These are phyloP conservation scores for Drechslerella dactyloides DNA, from an alignment of 2,329 filamentous ascomycete genomes.

Conservation along the genomic window DNA sequence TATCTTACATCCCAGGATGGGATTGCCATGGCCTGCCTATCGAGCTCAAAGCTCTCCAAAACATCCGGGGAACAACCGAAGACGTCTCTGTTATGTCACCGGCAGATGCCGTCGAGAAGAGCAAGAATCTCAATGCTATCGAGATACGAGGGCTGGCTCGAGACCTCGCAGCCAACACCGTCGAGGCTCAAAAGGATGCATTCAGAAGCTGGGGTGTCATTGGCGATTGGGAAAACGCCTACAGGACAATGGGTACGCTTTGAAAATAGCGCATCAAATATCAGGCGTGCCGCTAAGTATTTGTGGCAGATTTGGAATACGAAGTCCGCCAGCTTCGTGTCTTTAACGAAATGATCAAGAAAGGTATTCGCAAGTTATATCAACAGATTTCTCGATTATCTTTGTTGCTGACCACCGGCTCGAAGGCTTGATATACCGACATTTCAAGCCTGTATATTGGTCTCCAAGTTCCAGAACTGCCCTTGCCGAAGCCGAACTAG, in stretches of 20 bases:
- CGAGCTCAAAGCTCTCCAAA: conserved; percentile 87
- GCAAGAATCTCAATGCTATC: conserved; percentile 62
- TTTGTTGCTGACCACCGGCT: neutral
- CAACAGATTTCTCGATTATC: neutral
- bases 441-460: conserved; percentile 86
- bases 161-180: conserved; percentile 70
- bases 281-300: conserved; percentile 5
- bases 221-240: conserved; percentile 78
- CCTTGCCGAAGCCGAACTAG: conserved; percentile 81
- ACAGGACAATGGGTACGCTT: conserved; percentile 71
- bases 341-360: conserved; percentile 75
- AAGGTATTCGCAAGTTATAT: conserved; percentile 54
- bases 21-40: conserved; percentile 98
- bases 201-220: conserved; percentile 79
- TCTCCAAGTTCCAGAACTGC: conserved; percentile 79
- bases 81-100: conserved; percentile 27
- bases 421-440: conserved; percentile 73
- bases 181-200: conserved; percentile 74
- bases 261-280: neutral
- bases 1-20: conserved; percentile 90
- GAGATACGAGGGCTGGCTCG: conserved; percentile 71
- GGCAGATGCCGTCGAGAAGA: conserved; percentile 51
- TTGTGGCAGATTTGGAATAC: conserved; percentile 66
- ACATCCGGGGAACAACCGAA: conserved; percentile 56
- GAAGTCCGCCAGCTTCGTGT: conserved; percentile 76